These are phyloP conservation scores for Bothriochloa decipiens DNA, from an alignment of 176 grass and related monocot species.

Conservation along the genomic window DNA sequence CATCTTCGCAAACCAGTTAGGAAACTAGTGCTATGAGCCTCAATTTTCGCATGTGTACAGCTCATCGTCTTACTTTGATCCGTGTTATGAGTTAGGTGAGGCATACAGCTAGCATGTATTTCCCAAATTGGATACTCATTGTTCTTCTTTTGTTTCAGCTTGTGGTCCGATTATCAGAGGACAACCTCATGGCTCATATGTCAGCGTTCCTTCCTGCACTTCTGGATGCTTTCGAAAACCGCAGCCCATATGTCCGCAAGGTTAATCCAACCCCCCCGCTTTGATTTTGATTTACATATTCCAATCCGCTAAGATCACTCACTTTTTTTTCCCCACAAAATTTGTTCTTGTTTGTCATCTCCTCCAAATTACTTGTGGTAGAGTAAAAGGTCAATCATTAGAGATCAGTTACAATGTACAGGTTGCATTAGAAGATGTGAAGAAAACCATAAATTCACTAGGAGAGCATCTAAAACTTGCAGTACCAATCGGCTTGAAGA, in stretches of 20 bases:
- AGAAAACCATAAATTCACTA: neutral
- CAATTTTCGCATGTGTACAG: neutral
- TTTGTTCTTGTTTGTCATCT: neutral
- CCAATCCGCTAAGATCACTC: neutral
- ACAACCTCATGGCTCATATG: constrained; percentile 71
- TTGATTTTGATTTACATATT: constrained; percentile 26
- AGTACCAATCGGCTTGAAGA: neutral
- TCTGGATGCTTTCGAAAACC: constrained; percentile 69
- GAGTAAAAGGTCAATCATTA: constrained; percentile 2
- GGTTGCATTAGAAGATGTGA: neutral
- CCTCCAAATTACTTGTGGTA: neutral
- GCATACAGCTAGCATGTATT: neutral
- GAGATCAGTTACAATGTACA: neutral
- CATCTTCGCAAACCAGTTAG: neutral
- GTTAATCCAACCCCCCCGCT: constrained; percentile 41
- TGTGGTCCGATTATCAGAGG: constrained; percentile 66
- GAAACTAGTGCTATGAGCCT: neutral
- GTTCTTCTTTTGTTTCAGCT: constrained; percentile 56
- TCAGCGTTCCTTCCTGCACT: constrained; percentile 72
- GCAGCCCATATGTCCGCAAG: constrained; percentile 80
- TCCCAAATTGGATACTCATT: neutral
- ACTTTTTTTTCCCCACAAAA: neutral
- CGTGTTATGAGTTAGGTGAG: constrained; percentile 13
- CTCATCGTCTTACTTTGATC: neutral
- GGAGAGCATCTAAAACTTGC: neutral